Base-by-base conservation (phyloP, 1,139 yeast genomes). In the Kodamaea arcana region DNA sequence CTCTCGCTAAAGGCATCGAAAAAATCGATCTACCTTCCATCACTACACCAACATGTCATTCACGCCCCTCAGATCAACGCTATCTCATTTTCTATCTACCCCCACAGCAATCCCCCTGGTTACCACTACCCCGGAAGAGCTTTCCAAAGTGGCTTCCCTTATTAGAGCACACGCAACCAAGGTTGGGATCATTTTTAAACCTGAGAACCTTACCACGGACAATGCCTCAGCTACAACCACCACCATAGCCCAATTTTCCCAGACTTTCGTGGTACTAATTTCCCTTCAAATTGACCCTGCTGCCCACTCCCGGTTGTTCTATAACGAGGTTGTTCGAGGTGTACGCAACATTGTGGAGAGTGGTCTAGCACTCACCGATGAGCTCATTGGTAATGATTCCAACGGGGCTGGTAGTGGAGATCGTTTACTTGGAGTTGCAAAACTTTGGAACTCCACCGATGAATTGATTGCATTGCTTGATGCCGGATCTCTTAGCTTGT, bases 91-190 rank as follows among this genome's bases (percentile, higher is more conserved):
- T 9, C 22, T 24, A 7, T 6, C n/a, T n/a, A n/a, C 6, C 33
- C 50, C 58, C 35, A 44, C 72, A 2, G n/a, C n/a, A n/a, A n/a
- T n/a, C n/a, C 56, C 78, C 8, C 50, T 57, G 21, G 68, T 74
- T 3, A 49, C 47, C 5, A 49, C 62, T 11, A 82, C 87, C 10
- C 50, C 75, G 15, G 64, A 60, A 12, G 94, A 85, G 47, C 51
- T 84, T 18, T 55, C 52, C 9, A 86, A 85, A 51, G 55, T 83
- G 11, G 56, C 77, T 23, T 66, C 72, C 38, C 61, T 86, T 29
- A 65, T 82, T n/a, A 78, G 72, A 54, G 92, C 95, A 1, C 90
- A 84, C 53, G 69, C 83, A 2, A 85, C 95, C 3, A 85, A 84
- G 54, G 66, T 83, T 3, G 95, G 94, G 4, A 77, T 86, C 27